phyloP scores from a whole-genome alignment of 148 eudicot species.

The Silene uniflora region DNA sequence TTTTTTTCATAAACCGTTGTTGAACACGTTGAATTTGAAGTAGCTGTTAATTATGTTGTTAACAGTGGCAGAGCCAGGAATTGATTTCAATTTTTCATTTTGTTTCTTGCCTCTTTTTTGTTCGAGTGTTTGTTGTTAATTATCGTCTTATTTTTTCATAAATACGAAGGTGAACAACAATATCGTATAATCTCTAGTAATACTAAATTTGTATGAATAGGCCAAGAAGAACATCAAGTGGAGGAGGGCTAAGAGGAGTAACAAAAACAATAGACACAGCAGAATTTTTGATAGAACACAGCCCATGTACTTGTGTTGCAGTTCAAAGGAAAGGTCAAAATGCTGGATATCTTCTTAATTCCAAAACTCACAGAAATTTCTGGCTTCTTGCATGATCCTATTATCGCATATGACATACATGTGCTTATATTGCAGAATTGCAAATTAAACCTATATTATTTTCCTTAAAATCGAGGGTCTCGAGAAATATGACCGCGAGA shows the following conservation, averaged over 20 bases:
- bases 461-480: neutral
- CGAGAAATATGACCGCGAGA: neutral
- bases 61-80: too few species aligned
- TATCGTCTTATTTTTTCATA: too few species aligned
- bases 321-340: slow-evolving; percentile 61
- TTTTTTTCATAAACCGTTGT: too few species aligned
- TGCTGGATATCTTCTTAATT: slow-evolving; percentile 60
- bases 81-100: too few species aligned
- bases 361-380: slow-evolving; percentile 55
- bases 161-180: too few species aligned
- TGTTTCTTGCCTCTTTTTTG: too few species aligned
- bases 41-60: too few species aligned
- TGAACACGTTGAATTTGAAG: too few species aligned
- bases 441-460: too few species aligned
- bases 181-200: too few species aligned
- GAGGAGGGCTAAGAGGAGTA: slow-evolving; percentile 14
- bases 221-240: slow-evolving; percentile 13
- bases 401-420: neutral
- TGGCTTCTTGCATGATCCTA: slow-evolving; percentile 52
- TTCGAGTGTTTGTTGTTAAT: too few species aligned
- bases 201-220: neutral
- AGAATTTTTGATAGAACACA: slow-evolving; percentile 54
- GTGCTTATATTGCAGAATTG: too few species aligned
- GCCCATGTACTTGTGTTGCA: slow-evolving; percentile 64
- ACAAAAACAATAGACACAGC: slow-evolving; percentile 44